Percentiles rank a stretch among this genome's conserved stretches.
Conservation (phyloP, 768 basidiomycete species). For the Leccinum incarnatum region DNA sequence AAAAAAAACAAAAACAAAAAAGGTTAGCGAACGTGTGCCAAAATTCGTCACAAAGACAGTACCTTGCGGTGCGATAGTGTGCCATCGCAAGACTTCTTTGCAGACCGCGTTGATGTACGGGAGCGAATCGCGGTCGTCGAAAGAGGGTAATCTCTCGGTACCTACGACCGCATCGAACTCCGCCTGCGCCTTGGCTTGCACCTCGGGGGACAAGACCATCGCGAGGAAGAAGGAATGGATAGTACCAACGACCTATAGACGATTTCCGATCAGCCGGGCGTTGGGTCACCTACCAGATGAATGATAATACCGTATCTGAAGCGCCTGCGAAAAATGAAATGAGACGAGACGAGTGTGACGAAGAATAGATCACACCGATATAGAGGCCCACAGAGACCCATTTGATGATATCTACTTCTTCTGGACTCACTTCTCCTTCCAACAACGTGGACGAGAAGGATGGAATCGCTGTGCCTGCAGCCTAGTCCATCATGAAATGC, state of each 20-base stretch:
- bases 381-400: slow-evolving; percentile 13
- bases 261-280: background rate
- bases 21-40: background rate
- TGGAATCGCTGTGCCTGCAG: slow-evolving; percentile 12
- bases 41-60: slow-evolving; percentile 9
- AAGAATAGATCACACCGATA: slow-evolving; percentile 4
- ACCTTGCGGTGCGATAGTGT: slow-evolving; percentile 17
- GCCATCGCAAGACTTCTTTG: slow-evolving; percentile 28
- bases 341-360: background rate
- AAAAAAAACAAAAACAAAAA: too few species aligned
- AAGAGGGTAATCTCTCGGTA: slow-evolving; percentile 17
- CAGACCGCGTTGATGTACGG: slow-evolving; percentile 26
- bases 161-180: slow-evolving; percentile 27
- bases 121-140: slow-evolving; percentile 21
- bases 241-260: slow-evolving; percentile 13
- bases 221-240: slow-evolving; percentile 25
- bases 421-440: slow-evolving; percentile 6
- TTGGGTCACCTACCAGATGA: background rate
- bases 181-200: slow-evolving; percentile 23
- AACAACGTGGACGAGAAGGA: slow-evolving; percentile 22
- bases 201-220: slow-evolving; percentile 23
- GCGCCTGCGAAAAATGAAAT: background rate
- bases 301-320: background rate
- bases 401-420: slow-evolving; percentile 22
- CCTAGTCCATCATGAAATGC: slow-evolving; percentile 9